These are phyloP conservation scores for Pinus taeda DNA, from an alignment of 75 land plant species.

Conservation along the genomic window DNA sequence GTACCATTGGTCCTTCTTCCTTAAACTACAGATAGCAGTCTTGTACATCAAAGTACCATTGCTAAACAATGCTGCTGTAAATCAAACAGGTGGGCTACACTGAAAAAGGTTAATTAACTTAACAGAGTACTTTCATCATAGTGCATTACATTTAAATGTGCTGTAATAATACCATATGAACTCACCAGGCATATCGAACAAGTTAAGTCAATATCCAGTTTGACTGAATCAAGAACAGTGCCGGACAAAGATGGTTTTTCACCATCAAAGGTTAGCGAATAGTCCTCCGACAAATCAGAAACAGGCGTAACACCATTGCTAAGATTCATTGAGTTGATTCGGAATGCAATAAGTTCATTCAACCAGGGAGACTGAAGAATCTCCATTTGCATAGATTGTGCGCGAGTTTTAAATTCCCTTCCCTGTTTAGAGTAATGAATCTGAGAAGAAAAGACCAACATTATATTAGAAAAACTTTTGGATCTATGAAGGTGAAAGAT, in stretches of 20 bases:
- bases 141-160: slow-evolving; percentile 61
- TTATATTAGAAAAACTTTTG: not conserved
- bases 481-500: not conserved
- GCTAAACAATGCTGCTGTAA: not conserved
- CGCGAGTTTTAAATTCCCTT: slow-evolving; percentile 58
- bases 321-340: slow-evolving; percentile 54
- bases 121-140: not conserved
- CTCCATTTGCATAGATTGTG: slow-evolving; percentile 67
- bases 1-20: no score
- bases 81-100: not conserved
- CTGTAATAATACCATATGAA: not conserved
- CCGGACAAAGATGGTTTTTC: slow-evolving; percentile 61
- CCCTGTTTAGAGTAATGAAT: slow-evolving; percentile 82
- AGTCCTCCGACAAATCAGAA: slow-evolving; percentile 37
- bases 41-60: not conserved
- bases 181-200: slow-evolving; percentile 68
- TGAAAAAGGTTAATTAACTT: no score
- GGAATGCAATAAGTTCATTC: slow-evolving; percentile 76
- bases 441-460: slow-evolving; percentile 23
- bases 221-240: slow-evolving; percentile 52
- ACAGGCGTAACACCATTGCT: slow-evolving; percentile 9
- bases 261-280: slow-evolving; percentile 45
- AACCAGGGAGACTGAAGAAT: slow-evolving; percentile 91
- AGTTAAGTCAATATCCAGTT: slow-evolving; percentile 60
- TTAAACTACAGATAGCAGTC: no score